These are phyloP conservation scores for Neobulgaria alba DNA, from an alignment of 2,329 filamentous ascomycete genomes.

Conservation along the genomic window DNA sequence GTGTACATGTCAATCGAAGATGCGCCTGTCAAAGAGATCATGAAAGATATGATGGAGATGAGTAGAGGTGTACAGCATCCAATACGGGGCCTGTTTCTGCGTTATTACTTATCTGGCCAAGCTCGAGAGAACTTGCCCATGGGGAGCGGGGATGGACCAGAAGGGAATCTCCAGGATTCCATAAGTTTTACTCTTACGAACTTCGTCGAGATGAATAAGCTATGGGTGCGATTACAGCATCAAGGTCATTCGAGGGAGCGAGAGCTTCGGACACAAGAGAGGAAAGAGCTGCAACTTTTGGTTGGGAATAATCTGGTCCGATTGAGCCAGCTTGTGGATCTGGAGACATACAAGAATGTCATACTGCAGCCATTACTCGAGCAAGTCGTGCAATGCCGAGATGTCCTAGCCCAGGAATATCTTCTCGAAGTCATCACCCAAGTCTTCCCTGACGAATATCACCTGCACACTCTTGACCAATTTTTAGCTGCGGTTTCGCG, in stretches of 20 bases:
- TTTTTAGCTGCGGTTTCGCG: conserved; percentile 88
- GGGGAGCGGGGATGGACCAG: conserved; percentile 77
- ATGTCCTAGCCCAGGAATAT: conserved; percentile 96
- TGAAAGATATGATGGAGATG: conserved; percentile 99
- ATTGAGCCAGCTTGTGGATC: conserved; percentile 87
- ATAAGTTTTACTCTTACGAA: conserved; percentile 98
- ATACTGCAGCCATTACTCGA: conserved; percentile 86
- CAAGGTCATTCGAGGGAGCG: conserved; percentile 93
- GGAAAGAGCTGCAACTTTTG: conserved; percentile 88
- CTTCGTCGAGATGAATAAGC: conserved; percentile 99
- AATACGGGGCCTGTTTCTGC: conserved; percentile 85
- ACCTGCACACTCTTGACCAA: conserved; percentile 92
- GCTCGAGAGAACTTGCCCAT: conserved; percentile 81
- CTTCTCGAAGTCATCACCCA: conserved; percentile 96
- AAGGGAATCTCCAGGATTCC: conserved; percentile 92
- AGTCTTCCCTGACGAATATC: conserved; percentile 97
- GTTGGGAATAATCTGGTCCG: conserved; percentile 95
- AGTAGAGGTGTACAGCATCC: conserved; percentile 95
- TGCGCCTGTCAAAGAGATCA: conserved; percentile 97
- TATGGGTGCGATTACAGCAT: conserved; percentile 96
- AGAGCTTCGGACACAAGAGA: conserved; percentile 86
- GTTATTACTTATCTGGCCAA: conserved; percentile 94
- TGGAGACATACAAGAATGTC: conserved; percentile 85
- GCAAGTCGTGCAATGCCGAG: conserved; percentile 94
- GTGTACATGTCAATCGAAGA: conserved; percentile 99